Percentiles rank a stretch among this genome's conserved stretches.
Conservation (phyloP, 2,329 filamentous ascomycete genomes). For the Talaromyces sp. region DNA sequence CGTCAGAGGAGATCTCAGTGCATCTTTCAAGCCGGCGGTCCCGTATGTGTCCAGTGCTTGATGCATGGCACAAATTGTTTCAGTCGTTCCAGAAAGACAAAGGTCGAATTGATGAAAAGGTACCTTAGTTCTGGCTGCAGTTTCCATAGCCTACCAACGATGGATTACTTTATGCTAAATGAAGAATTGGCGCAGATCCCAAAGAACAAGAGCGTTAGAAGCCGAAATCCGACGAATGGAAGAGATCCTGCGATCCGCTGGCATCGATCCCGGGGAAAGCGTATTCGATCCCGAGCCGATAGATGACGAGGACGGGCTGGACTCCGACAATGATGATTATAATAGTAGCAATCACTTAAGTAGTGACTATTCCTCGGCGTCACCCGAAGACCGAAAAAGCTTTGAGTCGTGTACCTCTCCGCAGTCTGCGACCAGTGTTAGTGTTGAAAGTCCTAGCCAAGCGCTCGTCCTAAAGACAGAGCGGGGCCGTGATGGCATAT, state of each 20-base stretch:
- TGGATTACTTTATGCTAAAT: background rate
- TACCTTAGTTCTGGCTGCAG: background rate
- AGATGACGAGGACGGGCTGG: background rate
- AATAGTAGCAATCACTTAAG: background rate
- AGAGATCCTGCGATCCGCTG: conserved; percentile 9
- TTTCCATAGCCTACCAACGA: background rate
- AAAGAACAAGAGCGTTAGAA: conserved; percentile 1
- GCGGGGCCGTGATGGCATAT: conserved; percentile 81
- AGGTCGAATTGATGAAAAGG: conserved; percentile 13
- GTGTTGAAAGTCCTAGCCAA: background rate
- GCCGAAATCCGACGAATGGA: conserved; percentile 10
- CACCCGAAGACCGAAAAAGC: background rate
- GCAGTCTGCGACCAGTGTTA: background rate
- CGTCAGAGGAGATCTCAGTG: conserved; percentile 10
- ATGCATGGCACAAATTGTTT: conserved; percentile 4
- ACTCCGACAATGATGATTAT: conserved; percentile 2
- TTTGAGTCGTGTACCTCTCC: conserved; percentile 1
- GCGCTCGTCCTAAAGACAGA: conserved; percentile 42
- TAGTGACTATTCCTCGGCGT: background rate
- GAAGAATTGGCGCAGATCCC: background rate
- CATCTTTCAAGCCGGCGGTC: conserved; percentile 3
- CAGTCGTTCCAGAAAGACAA: background rate
- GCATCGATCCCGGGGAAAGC: conserved; percentile 11
- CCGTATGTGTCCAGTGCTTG: conserved; percentile 9
- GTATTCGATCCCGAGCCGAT: background rate